Conservation (phyloP, 441 rosid species). For the Eutrema salsugineum region DNA sequence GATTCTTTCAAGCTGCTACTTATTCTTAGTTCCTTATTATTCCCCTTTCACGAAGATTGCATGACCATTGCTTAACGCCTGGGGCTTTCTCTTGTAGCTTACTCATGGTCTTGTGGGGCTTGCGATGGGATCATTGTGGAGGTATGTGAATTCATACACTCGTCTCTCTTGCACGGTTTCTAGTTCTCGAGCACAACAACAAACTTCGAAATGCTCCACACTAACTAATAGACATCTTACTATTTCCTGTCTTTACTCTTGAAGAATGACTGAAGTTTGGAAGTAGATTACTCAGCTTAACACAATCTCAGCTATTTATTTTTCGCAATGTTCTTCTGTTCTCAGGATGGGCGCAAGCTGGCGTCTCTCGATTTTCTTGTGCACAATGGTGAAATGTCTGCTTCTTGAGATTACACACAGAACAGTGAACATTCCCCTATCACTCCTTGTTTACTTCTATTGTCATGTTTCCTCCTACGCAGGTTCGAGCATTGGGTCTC, state of each 20-base stretch:
- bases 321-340: constrained; percentile 8
- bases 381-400: constrained; percentile 58
- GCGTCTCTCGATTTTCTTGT: constrained; percentile 68
- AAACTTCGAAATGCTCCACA: not conserved
- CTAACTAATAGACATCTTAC: not conserved
- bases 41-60: not conserved
- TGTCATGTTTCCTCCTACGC: constrained; percentile 26
- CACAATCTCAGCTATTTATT: not conserved
- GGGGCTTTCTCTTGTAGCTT: constrained; percentile 47
- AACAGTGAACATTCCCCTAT: not conserved
- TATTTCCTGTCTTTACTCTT: not conserved
- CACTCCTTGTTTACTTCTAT: constrained; percentile 1
- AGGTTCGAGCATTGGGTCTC: constrained; percentile 79
- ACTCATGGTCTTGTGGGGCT: constrained; percentile 83
- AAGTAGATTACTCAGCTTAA: not conserved
- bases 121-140: constrained; percentile 83
- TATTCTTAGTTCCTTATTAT: not conserved
- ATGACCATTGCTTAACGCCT: not conserved
- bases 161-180: constrained; percentile 3
- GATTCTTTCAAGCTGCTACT: not conserved
- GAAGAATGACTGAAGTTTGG: not conserved
- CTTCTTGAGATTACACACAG: constrained; percentile 9
- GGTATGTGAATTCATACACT: constrained; percentile 39
- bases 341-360: constrained; percentile 66
- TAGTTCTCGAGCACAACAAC: not conserved